Base-by-base conservation (phyloP, 345 rosid genomes). In the Zanthoxylum bungeanum region DNA sequence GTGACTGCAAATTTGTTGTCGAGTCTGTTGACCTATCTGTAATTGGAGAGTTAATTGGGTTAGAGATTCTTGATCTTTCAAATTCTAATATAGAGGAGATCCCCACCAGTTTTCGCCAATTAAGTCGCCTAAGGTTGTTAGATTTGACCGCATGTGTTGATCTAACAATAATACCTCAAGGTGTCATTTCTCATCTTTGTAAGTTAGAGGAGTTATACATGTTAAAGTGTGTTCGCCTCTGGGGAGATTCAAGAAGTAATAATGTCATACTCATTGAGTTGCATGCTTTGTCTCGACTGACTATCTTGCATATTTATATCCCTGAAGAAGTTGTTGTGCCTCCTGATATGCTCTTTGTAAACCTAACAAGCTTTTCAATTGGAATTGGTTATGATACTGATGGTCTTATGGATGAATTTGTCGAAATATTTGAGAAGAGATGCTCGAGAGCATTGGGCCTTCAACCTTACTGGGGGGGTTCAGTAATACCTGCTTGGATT, bases 321-420 rank as follows among this genome's bases (percentile, higher is more conserved):
- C 34, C 69, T 1, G 0, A 7, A 8, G 3, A 9, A 40, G 1
- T 3, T 11, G 1, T 1, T 34, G 0, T 11, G 4, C 69, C 42
- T 9, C 3, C 19, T 6, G 14, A 16, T 21, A 22, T 47, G 11
- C 4, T n/a, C 14, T 65, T 65, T 27, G 16, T 17, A 47, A 46
- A 47, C 2, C 57, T 65, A 9, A 30, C 25, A 19, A 30, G 17
- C 22, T 47, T 44, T 65, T 3, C 14, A 25, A 27, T 64, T 4
- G 68, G 68, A 3, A 1, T 0, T 12, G 0, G n/a, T n/a, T n/a
- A n/a, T n/a, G n/a, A n/a, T 10, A 3, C 8, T 17, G 1, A 1
- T 12, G 0, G 1, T 0, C 0, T 42, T 42, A 42, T 42, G 4
- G 47, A 12, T 0, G 1, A 0, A 0, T 12, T 42, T 42, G 11